Evolutionary conservation across 768 basidiomycete genomes (phyloP), one percentile per base, ranked within the genome.

Genomic region (Pleurotus platypus): DNA sequence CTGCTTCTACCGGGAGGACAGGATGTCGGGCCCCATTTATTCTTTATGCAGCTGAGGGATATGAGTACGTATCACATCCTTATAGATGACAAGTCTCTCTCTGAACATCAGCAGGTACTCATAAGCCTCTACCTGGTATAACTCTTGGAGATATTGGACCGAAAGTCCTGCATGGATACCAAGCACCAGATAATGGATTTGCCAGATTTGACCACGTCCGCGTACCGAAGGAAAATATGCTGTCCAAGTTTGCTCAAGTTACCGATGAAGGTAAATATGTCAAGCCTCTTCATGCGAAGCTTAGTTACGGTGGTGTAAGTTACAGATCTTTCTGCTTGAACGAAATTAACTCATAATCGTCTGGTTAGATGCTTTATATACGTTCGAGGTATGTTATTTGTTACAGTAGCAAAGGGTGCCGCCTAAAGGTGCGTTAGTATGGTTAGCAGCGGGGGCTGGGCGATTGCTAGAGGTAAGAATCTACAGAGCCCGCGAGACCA

Each of bases 61-160:
- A 58, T 85, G 22, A 81, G 88, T 86, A 64, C 46, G 71, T 59
- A n/a, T 13, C 8, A 8, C 30, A 11, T 35, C 11, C 7, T 11
- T 9, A 11, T 35, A 11, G 3, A 35, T 35, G 8, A 3, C 7
- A 35, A 9, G 8, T 9, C 9, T 35, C 7, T 35, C 18, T 64
- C 20, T 20, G 49, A 62, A 22, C 57, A 30, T 9, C 6, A 51
- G 1, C 58, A 88, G 87, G 86, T 53, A 76, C 83, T 37, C 86
- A 90, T 64, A 77, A 69, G 46, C 64, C 79, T 2, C 72, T 87
- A 3, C 83, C 85, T 7, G 86, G 87, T 1, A 81, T 87, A 8
- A 75, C 63, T 2, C 77, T 86, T 40, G 89, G 88, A 2, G 89
- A 92, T 63, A 89, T 92, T 85, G 86, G 89, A 8, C 81, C 85